These are phyloP conservation scores for Achaetomium macrosporum DNA, from an alignment of 2,329 filamentous ascomycete species.

Conservation along the genomic window DNA sequence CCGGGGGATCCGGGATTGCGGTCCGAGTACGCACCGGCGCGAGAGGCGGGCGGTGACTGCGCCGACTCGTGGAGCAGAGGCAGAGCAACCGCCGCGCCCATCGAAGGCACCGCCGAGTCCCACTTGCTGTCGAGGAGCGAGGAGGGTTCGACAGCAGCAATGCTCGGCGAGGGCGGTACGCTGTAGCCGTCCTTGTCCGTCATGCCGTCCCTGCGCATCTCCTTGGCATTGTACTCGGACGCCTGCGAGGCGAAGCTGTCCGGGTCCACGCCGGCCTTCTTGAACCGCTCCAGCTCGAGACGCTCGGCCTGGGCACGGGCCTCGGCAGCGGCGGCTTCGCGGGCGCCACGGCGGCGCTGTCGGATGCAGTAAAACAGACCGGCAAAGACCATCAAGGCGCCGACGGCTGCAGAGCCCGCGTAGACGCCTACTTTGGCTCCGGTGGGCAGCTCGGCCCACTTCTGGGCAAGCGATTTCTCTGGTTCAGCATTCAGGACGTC, in stretches of 20 bases:
- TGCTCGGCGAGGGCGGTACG: conserved; percentile 26
- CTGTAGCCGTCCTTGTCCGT: conserved; percentile 29
- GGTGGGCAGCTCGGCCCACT: conserved; percentile 47
- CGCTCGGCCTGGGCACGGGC: conserved; percentile 43
- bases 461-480: conserved; percentile 41
- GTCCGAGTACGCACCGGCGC: conserved; percentile 16
- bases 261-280: conserved; percentile 42
- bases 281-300: conserved; percentile 46
- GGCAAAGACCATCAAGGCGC: conserved; percentile 35
- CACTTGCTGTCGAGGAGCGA: conserved; percentile 30
- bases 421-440: conserved; percentile 50
- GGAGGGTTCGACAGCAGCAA: conserved; percentile 6
- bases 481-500: conserved; percentile 39
- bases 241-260: conserved; percentile 37
- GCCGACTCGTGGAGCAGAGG: conserved; percentile 26
- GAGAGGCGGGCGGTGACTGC: conserved; percentile 22
- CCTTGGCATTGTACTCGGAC: conserved; percentile 34
- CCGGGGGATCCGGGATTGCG: neutral
- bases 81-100: conserved; percentile 19
- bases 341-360: conserved; percentile 47
- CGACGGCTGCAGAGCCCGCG: conserved; percentile 41
- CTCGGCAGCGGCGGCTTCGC: conserved; percentile 44
- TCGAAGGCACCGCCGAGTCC: conserved; percentile 12
- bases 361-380: conserved; percentile 49
- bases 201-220: conserved; percentile 29